Evolutionary conservation across 2,329 filamentous ascomycete genomes (phyloP), one percentile per base, ranked within the genome.

Genomic region (Fusarium bulbicola): DNA sequence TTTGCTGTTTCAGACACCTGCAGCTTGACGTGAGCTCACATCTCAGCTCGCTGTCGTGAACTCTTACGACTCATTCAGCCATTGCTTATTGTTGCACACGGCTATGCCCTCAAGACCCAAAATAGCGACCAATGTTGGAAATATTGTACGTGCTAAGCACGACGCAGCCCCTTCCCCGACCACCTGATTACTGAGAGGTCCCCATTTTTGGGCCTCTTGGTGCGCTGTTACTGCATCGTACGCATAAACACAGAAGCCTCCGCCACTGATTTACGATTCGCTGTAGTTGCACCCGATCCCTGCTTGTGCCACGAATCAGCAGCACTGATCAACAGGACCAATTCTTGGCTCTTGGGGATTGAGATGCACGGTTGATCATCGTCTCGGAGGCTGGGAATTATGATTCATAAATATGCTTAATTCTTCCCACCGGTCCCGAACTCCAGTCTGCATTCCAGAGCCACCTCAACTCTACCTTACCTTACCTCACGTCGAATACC

Each of bases 241-340:
- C 63, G 66, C 66, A 69, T 69, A 69, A 69, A 69, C 66, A 68
- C 46, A 59, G 34, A 46, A 43, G 45, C 61, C 39, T 53, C 65
- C 68, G 66, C 66, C 66, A 69, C 66, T 39, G 46, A 16, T 20
- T 69, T 64, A 6, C 65, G 50, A 69, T 69, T 69, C 66, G 66
- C 32, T 65, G 37, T 40, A 34, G 30, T 30, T 52, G 34, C 28
- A 43, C 47, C 32, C 26, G 42, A 43, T 42, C 65, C 64, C 45
- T 64, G 50, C n/a, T 63, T 64, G 66, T 69, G 46, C 65, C 39
- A 39, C 53, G 42, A 68, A 54, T 67, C 26, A 50, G 39, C 42
- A 58, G 52, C 65, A 58, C 43, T 46, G 66, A 69, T 69, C 66
- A 67, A 39, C 59, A 43, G 52, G 53, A 54, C 59, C 49, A n/a